These are phyloP conservation scores for Gossypium anomalum DNA, from an alignment of 345 rosid species.

Conservation along the genomic window DNA sequence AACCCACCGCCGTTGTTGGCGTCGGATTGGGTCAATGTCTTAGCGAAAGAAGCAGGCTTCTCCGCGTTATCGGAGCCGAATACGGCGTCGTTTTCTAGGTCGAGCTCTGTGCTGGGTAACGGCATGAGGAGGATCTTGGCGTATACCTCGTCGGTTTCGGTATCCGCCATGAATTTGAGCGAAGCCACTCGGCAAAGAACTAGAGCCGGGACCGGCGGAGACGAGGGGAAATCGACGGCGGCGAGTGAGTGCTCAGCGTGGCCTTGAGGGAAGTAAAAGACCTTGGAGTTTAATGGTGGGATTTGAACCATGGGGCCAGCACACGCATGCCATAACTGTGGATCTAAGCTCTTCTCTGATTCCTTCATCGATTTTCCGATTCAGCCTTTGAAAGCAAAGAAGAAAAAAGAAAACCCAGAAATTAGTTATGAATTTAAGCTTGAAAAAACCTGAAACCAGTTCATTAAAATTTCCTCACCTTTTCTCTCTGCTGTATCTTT, in stretches of 20 bases:
- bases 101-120: constrained; percentile 25
- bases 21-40: constrained; percentile 91
- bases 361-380: constrained; percentile 31
- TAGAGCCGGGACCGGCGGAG: constrained; percentile 46
- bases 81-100: constrained; percentile 33
- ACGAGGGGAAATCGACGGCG: constrained; percentile 50
- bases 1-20: constrained; percentile 99
- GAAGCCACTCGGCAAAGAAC: constrained; percentile 60
- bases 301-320: constrained; percentile 95
- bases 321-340: constrained; percentile 96
- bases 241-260: constrained; percentile 72
- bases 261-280: constrained; percentile 89
- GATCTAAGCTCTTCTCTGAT: constrained; percentile 61
- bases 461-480: constrained; percentile 21
- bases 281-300: constrained; percentile 61
- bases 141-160: constrained; percentile 79
- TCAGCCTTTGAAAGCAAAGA: background rate
- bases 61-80: constrained; percentile 32
- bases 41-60: constrained; percentile 85
- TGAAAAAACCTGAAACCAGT: background rate
- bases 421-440: background rate
- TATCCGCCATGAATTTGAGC: constrained; percentile 74
- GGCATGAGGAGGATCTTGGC: constrained; percentile 65
- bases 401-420: background rate
- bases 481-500: background rate